Evolutionary conservation across 176 grass and related monocot genomes (phyloP).

Genomic region (Ensete ventricosum): DNA sequence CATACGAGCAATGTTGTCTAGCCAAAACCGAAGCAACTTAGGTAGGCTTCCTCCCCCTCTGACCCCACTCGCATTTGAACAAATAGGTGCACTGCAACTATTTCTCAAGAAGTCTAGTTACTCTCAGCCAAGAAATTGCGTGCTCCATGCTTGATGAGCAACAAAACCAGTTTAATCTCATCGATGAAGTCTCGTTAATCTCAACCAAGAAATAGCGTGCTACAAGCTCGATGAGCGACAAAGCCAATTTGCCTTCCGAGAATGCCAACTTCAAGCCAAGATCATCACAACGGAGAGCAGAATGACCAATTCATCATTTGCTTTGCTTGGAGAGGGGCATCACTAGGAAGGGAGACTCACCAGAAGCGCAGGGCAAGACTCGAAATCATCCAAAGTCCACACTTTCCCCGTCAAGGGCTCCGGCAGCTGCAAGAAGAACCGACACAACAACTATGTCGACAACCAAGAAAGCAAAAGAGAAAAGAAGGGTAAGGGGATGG

Average conservation of each 20-base stretch:
- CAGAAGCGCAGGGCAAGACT: conserved; percentile 55
- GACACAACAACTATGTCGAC: background rate
- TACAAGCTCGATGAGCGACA: too few species aligned
- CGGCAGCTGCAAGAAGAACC: conserved; percentile 42
- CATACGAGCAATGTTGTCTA: too few species aligned
- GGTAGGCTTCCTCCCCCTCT: too few species aligned
- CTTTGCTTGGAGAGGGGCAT: too few species aligned
- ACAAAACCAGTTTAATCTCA: too few species aligned
- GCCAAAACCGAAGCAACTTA: too few species aligned
- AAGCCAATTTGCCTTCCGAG: too few species aligned
- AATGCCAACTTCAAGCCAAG: background rate
- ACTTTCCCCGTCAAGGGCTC: conserved; percentile 68
- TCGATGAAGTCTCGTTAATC: too few species aligned
- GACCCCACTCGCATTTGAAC: too few species aligned
- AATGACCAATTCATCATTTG: background rate
- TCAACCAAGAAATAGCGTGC: too few species aligned
- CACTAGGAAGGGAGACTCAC: conserved; percentile 20
- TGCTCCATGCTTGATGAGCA: background rate
- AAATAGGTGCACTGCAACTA: too few species aligned
- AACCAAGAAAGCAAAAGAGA: background rate
- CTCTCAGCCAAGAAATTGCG: background rate
- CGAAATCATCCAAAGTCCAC: conserved; percentile 81
- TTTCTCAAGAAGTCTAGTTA: background rate
- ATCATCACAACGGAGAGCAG: background rate
- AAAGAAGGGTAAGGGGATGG: background rate